Conservation (phyloP, 2,329 filamentous ascomycete species). For the Hymenotorrendiella dingleyae region DNA sequence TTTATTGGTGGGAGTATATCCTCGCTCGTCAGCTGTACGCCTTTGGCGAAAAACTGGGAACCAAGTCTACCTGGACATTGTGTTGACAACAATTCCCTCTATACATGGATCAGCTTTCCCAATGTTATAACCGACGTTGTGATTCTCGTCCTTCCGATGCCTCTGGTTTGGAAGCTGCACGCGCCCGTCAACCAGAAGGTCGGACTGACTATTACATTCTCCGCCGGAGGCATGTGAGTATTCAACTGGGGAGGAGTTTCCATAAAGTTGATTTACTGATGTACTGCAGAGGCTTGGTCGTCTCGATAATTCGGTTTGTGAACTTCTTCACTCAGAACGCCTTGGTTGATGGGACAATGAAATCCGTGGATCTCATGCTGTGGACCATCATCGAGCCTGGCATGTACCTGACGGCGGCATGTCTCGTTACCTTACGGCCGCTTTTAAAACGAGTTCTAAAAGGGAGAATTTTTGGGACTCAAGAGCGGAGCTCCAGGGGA, state of each 20-base stretch:
- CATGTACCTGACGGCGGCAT: constrained; percentile 1
- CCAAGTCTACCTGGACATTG: neutral
- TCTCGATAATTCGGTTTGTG: neutral
- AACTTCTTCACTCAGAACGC: neutral
- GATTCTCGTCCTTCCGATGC: neutral
- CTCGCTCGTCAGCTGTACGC: neutral
- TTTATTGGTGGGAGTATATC: neutral
- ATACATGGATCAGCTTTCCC: constrained; percentile 1
- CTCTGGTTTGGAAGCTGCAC: neutral
- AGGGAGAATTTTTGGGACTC: neutral
- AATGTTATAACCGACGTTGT: neutral
- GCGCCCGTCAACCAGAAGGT: neutral
- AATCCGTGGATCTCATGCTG: neutral
- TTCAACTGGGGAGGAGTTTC: neutral
- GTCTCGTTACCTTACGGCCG: neutral
- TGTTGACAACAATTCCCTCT: neutral
- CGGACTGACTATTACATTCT: neutral
- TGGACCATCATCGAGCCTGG: constrained; percentile 2
- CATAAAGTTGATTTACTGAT: neutral
- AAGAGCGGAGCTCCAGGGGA: neutral
- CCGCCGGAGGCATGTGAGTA: neutral
- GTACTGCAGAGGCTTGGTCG: neutral
- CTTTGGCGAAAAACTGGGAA: neutral
- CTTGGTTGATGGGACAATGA: neutral
- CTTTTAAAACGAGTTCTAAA: neutral